Conservation (phyloP, 2,329 filamentous ascomycete genomes). For the Arthrobotrys sphaeroides region DNA sequence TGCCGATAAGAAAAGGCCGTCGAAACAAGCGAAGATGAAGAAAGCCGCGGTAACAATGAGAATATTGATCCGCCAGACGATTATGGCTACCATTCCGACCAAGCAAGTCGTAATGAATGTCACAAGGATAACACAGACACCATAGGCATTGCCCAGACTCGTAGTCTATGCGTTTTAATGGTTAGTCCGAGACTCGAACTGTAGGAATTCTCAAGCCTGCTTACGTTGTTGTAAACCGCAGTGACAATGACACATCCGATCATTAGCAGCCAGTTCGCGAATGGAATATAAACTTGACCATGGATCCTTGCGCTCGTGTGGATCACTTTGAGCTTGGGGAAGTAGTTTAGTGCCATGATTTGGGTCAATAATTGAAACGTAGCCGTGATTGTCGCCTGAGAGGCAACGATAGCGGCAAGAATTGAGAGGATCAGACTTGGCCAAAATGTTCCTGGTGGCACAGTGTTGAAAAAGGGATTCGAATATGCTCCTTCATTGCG, state of each 20-base stretch:
- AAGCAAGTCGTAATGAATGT: constrained; percentile 80
- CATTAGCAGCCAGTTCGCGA: constrained; percentile 81
- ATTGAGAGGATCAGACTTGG: constrained; percentile 75
- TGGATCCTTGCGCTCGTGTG: constrained; percentile 77
- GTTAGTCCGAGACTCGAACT: constrained; percentile 25
- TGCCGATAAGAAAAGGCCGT: constrained; percentile 75
- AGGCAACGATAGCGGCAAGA: constrained; percentile 77
- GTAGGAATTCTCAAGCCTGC: constrained; percentile 55
- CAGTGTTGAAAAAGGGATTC: constrained; percentile 78
- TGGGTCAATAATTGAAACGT: constrained; percentile 77
- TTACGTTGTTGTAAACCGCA: constrained; percentile 75
- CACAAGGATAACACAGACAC: constrained; percentile 81
- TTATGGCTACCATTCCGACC: constrained; percentile 75
- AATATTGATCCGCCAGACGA: constrained; percentile 74
- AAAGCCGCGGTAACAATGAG: constrained; percentile 71
- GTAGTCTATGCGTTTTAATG: constrained; percentile 66
- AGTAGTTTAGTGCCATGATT: constrained; percentile 77
- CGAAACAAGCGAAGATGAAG: constrained; percentile 72
- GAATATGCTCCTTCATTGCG: constrained; percentile 69
- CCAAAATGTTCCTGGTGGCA: constrained; percentile 74
- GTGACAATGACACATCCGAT: constrained; percentile 78
- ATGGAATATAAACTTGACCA: constrained; percentile 78
- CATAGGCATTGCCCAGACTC: constrained; percentile 76
- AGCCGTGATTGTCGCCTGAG: constrained; percentile 80
- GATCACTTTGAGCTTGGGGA: constrained; percentile 77